A percentile compares a stretch with the other conserved stretches of the same genome.
These are phyloP conservation scores for Phytophthora pistaciae DNA, from an alignment of 352 stramenopile genomes.

Conservation along the genomic window DNA sequence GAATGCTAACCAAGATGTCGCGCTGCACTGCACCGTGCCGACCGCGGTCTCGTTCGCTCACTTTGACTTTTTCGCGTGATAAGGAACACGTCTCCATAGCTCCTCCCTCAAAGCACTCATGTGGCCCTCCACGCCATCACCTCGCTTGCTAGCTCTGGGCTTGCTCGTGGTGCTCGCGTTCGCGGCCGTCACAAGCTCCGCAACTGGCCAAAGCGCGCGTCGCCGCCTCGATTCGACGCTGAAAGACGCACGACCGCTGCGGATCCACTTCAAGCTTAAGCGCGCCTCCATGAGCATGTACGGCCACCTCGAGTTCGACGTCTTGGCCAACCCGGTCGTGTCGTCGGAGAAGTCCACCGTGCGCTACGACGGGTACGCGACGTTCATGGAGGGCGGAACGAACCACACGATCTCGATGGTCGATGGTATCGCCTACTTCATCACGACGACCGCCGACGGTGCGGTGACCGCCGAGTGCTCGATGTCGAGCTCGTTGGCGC, in stretches of 20 bases:
- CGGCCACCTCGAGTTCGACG: slow-evolving; percentile 39
- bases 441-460: slow-evolving; percentile 21
- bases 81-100: slow-evolving; percentile 1
- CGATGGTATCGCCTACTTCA: slow-evolving; percentile 41
- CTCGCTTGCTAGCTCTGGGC: slow-evolving; percentile 7
- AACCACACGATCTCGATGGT: slow-evolving; percentile 40
- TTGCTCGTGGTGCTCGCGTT: slow-evolving; percentile 19
- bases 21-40: neutral
- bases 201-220: neutral
- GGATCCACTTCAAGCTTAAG: slow-evolving; percentile 44
- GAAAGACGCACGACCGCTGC: slow-evolving; percentile 36
- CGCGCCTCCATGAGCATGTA: slow-evolving; percentile 43
- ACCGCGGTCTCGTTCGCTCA: slow-evolving; percentile 7
- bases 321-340: slow-evolving; percentile 45
- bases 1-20: neutral
- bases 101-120: slow-evolving; percentile 4
- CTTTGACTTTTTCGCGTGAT: slow-evolving; percentile 20
- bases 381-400: slow-evolving; percentile 26
- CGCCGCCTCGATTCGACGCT: slow-evolving; percentile 21
- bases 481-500: slow-evolving; percentile 25
- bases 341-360: slow-evolving; percentile 24
- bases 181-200: neutral
- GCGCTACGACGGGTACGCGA: slow-evolving; percentile 37
- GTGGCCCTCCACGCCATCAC: neutral
- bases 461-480: slow-evolving; percentile 25